phyloP scores from a whole-genome alignment of 441 rosid species.

The Metrosideros polymorpha region DNA sequence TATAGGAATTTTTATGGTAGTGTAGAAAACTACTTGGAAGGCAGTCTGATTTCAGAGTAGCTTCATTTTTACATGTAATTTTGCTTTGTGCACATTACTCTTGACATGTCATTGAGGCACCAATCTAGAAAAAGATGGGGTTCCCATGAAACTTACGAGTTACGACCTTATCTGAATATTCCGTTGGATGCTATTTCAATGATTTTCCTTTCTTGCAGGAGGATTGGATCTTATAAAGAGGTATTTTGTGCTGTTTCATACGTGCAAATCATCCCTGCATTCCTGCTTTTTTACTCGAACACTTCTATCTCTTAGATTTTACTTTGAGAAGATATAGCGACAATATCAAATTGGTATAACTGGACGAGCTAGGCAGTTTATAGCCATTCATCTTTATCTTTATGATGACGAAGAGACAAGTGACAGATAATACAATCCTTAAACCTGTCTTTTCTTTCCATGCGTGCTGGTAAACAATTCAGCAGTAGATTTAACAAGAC shows the following conservation, averaged over 20 bases:
- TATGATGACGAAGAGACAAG: neutral
- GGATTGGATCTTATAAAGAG: neutral
- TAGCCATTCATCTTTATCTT: neutral
- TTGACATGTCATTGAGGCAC: neutral
- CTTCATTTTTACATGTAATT: neutral
- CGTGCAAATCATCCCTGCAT: neutral
- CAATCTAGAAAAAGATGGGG: neutral
- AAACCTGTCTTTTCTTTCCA: neutral
- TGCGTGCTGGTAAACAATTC: neutral
- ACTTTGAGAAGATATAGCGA: neutral
- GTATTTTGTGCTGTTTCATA: neutral
- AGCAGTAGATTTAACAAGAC: neutral
- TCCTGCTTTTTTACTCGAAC: neutral
- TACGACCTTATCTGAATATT: neutral
- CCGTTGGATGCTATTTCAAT: neutral
- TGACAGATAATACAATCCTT: neutral
- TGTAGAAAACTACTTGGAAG: neutral
- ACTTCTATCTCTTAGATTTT: neutral
- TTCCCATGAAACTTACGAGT: neutral
- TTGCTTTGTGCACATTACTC: neutral
- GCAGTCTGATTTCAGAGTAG: neutral
- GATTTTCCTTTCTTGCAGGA: neutral
- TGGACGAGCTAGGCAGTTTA: neutral
- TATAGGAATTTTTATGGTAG: neutral
- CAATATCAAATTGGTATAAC: neutral